Percentiles rank a stretch among this genome's conserved stretches.
These are phyloP conservation scores for Scleroderma bovista DNA, from an alignment of 768 basidiomycete genomes.

Conservation along the genomic window DNA sequence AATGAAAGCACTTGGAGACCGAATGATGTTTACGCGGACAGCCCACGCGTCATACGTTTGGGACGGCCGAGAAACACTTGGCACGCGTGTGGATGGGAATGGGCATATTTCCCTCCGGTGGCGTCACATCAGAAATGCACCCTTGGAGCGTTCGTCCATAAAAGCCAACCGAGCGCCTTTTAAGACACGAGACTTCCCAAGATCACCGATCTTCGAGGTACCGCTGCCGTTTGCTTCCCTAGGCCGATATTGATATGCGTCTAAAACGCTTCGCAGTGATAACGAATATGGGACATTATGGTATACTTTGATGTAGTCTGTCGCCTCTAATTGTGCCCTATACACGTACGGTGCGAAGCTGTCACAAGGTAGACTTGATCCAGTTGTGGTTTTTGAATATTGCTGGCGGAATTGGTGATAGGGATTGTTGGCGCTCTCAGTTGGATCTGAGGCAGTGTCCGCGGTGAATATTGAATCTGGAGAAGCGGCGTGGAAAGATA, in stretches of 20 bases:
- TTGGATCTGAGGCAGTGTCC: slow-evolving; percentile 13
- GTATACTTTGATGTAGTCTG: slow-evolving; percentile 56
- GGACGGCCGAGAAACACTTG: not conserved
- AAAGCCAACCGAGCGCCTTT: slow-evolving; percentile 44
- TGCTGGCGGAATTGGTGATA: slow-evolving; percentile 12
- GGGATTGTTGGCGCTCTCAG: slow-evolving; percentile 20
- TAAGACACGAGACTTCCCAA: slow-evolving; percentile 39
- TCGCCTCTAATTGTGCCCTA: slow-evolving; percentile 21
- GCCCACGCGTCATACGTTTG: not conserved
- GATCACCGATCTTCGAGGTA: slow-evolving; percentile 5
- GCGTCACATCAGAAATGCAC: slow-evolving; percentile 35
- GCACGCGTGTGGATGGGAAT: not conserved
- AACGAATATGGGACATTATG: slow-evolving; percentile 48
- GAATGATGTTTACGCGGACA: no score
- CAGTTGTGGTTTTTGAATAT: slow-evolving; percentile 2
- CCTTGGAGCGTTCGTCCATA: slow-evolving; percentile 42
- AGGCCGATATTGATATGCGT: slow-evolving; percentile 41
- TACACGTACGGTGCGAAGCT: slow-evolving; percentile 11
- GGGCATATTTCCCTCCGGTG: slow-evolving; percentile 11
- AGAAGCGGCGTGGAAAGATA: slow-evolving; percentile 41
- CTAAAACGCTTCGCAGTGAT: slow-evolving; percentile 44
- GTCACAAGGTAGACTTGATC: slow-evolving; percentile 2
- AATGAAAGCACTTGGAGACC: no score
- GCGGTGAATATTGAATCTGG: slow-evolving; percentile 5
- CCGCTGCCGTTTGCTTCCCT: slow-evolving; percentile 3